phyloP scores from a whole-genome alignment of 228 moss, liverwort and hornwort genomes.

The Sphagnum magellanicum region DNA sequence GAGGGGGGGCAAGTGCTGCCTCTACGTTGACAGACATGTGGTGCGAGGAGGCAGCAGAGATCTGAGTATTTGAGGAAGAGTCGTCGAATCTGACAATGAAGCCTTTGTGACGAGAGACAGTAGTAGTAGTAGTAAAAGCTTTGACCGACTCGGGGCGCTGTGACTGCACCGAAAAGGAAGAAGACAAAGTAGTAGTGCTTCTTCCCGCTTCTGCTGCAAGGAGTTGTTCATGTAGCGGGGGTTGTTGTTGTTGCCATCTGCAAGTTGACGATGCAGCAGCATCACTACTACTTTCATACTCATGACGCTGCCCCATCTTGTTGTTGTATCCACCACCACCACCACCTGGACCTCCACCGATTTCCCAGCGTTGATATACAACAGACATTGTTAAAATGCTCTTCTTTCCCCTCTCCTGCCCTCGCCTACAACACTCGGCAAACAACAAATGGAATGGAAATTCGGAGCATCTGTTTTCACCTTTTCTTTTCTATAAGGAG shows the following conservation, averaged over 20 bases:
- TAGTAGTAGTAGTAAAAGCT: too few species aligned
- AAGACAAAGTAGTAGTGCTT: slow-evolving; percentile 15
- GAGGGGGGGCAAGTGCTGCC: too few species aligned
- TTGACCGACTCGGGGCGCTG: neutral
- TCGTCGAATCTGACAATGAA: too few species aligned
- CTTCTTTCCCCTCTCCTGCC: too few species aligned
- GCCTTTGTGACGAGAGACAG: too few species aligned
- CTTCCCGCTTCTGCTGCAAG: slow-evolving; percentile 25
- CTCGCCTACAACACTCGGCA: too few species aligned
- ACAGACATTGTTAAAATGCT: slow-evolving; percentile 35
- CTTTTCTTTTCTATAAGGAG: slow-evolving; percentile 13
- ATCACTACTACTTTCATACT: slow-evolving; percentile 34
- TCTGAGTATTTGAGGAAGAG: too few species aligned
- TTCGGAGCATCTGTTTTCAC: slow-evolving; percentile 27
- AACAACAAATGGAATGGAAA: neutral
- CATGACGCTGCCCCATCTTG: slow-evolving; percentile 21
- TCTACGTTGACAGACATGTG: too few species aligned
- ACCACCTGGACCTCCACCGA: slow-evolving; percentile 42
- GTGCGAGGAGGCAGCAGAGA: too few species aligned
- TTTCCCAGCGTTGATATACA: slow-evolving; percentile 61
- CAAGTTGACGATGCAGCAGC: slow-evolving; percentile 32
- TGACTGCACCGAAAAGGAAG: slow-evolving; percentile 11
- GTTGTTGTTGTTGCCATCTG: slow-evolving; percentile 18
- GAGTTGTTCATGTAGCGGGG: slow-evolving; percentile 26
- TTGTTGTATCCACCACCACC: slow-evolving; percentile 17